phyloP scores from a whole-genome alignment of 1,284 basidiomycete species.

The Butyriboletus regius region DNA sequence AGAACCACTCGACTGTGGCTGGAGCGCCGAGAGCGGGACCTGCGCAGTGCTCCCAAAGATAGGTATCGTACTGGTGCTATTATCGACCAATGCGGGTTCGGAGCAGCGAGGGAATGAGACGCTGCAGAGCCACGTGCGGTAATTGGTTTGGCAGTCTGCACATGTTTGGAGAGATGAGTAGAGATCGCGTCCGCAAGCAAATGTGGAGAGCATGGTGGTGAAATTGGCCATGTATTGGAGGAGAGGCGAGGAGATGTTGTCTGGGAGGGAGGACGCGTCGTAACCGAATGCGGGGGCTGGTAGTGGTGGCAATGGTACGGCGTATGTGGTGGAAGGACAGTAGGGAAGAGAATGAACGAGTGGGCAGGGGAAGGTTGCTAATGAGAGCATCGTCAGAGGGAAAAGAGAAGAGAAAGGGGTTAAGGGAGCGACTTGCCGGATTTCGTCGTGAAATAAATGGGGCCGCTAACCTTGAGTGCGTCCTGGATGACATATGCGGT shows the following conservation, averaged over 20 bases:
- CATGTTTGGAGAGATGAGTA: slow-evolving; percentile 76
- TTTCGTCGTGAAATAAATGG: slow-evolving; percentile 64
- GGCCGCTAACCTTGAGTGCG: slow-evolving; percentile 49
- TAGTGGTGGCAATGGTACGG: slow-evolving; percentile 56
- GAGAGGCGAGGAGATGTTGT: slow-evolving; percentile 43
- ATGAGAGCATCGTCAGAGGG: not conserved
- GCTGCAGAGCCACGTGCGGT: slow-evolving; percentile 73
- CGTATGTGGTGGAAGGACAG: slow-evolving; percentile 67
- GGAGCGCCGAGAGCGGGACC: slow-evolving; percentile 41
- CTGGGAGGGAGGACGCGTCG: slow-evolving; percentile 49
- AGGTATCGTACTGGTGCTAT: slow-evolving; percentile 14
- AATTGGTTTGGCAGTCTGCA: slow-evolving; percentile 66
- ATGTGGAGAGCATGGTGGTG: slow-evolving; percentile 60
- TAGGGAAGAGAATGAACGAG: slow-evolving; percentile 64
- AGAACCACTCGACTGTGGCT: slow-evolving; percentile 35
- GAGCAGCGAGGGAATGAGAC: slow-evolving; percentile 67
- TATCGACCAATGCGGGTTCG: slow-evolving; percentile 33
- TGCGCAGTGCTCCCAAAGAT: slow-evolving; percentile 28
- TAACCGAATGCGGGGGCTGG: slow-evolving; percentile 40
- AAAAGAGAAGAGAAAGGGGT: not conserved
- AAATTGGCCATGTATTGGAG: slow-evolving; percentile 64
- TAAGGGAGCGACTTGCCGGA: slow-evolving; percentile 41
- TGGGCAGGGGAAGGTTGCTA: slow-evolving; percentile 62
- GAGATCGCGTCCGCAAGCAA: slow-evolving; percentile 71
- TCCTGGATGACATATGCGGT: slow-evolving; percentile 57